phyloP scores from a whole-genome alignment of 306 rosid genomes.

The Begonia fuchsioides region DNA sequence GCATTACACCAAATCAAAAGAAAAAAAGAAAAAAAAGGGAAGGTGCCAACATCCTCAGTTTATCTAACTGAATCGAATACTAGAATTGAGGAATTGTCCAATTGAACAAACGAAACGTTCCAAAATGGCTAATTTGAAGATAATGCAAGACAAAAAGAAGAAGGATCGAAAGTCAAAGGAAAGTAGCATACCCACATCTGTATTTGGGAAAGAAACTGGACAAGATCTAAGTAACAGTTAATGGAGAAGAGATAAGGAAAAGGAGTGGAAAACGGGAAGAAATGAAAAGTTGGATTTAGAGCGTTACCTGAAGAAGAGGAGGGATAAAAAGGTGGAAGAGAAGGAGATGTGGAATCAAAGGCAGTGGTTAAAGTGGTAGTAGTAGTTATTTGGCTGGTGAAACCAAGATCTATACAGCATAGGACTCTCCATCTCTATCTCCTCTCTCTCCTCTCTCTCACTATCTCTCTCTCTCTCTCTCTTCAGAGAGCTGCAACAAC shows the following conservation, averaged over 20 bases:
- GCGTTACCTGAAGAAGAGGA: slow-evolving; percentile 28
- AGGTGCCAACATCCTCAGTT: neutral
- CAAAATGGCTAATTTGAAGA: neutral
- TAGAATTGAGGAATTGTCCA: neutral
- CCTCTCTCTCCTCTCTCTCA: no score
- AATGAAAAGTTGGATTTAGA: neutral
- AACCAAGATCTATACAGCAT: slow-evolving; percentile 49
- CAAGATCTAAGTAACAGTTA: slow-evolving; percentile 27
- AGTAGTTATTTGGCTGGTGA: slow-evolving; percentile 25
- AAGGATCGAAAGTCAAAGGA: slow-evolving; percentile 1
- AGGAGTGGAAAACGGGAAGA: neutral
- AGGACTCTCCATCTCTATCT: slow-evolving; percentile 28
- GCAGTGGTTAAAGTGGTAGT: slow-evolving; percentile 24
- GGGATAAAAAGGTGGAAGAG: slow-evolving; percentile 7
- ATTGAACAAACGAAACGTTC: neutral
- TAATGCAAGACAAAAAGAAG: neutral
- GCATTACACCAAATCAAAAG: neutral
- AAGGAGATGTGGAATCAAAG: slow-evolving; percentile 14
- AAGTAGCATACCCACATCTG: slow-evolving; percentile 22
- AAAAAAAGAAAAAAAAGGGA: neutral
- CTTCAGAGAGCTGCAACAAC: slow-evolving; percentile 64
- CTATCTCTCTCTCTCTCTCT: no score
- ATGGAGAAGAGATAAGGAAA: slow-evolving; percentile 4
- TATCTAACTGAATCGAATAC: neutral
- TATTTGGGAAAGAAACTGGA: slow-evolving; percentile 18